Conservation (phyloP, 2,329 filamentous ascomycete species). For the Hymenoscyphus salicellus region DNA sequence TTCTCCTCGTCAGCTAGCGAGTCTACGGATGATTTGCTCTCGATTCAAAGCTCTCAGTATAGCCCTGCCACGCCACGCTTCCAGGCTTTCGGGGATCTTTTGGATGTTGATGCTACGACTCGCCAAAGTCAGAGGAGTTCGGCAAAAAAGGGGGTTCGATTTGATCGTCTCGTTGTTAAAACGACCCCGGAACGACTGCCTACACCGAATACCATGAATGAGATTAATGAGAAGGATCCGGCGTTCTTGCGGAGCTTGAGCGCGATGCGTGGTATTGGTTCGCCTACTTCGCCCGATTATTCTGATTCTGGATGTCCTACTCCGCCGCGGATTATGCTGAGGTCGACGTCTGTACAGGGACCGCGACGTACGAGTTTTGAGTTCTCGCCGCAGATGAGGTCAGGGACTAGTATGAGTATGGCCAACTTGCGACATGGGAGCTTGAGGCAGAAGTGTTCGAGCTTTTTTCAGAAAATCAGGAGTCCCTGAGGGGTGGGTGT, state of each 20-base stretch:
- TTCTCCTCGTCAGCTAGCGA: background rate
- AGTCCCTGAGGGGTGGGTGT: background rate
- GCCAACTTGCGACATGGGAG: background rate
- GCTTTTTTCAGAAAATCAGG: conserved; percentile 4
- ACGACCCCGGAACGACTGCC: background rate
- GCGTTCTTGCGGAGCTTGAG: conserved; percentile 17
- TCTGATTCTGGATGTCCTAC: background rate
- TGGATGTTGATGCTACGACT: background rate
- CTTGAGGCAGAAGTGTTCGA: conserved; percentile 3
- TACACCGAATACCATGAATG: conserved; percentile 19
- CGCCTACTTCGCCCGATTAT: background rate
- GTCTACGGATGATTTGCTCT: background rate
- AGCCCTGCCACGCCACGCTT: conserved; percentile 5
- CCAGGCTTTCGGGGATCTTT: background rate
- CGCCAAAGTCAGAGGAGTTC: background rate
- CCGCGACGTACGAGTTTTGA: background rate
- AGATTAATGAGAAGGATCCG: conserved; percentile 23
- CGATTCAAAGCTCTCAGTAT: background rate
- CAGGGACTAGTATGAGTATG: conserved; percentile 11
- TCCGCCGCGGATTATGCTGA: background rate
- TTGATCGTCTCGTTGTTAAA: background rate
- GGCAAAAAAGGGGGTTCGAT: background rate
- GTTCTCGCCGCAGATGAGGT: background rate
- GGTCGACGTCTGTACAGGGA: conserved; percentile 8
- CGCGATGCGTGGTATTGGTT: conserved; percentile 8